Conservation (phyloP, 1,284 basidiomycete species). For the Chalciporus sp. region DNA sequence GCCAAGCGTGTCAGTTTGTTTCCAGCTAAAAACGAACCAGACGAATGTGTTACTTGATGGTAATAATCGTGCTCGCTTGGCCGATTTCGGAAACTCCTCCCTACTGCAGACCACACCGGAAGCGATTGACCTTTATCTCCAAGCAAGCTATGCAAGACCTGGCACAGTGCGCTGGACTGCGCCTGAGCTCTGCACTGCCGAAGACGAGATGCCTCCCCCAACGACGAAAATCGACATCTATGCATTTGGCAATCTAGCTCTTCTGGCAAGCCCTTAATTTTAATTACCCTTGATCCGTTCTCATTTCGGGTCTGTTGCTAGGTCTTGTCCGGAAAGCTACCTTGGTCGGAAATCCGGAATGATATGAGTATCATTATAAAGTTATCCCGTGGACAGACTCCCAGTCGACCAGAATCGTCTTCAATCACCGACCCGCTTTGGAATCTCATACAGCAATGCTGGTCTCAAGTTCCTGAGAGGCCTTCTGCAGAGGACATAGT, state of each 20-base stretch:
- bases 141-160: slow-evolving; percentile 4
- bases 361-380: neutral
- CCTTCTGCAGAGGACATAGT: neutral
- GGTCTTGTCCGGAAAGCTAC: slow-evolving; percentile 4
- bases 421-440: slow-evolving; percentile 8
- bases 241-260: slow-evolving; percentile 10
- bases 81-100: slow-evolving; percentile 3
- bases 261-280: neutral
- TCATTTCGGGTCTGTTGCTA: neutral
- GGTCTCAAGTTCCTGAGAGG: slow-evolving; percentile 3
- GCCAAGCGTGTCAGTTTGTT: too few relatives aligned
- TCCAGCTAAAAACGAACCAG: neutral
- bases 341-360: neutral
- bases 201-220: neutral
- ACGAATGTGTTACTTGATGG: slow-evolving; percentile 20
- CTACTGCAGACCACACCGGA: slow-evolving; percentile 8
- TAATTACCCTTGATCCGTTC: accelerated
- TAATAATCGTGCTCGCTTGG: slow-evolving; percentile 10
- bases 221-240: slow-evolving; percentile 10
- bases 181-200: neutral
- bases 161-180: slow-evolving; percentile 18
- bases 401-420: neutral
- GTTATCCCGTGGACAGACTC: neutral
- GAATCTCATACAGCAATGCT: slow-evolving; percentile 15
- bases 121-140: slow-evolving; percentile 14